A percentile compares a stretch with the other conserved stretches of the same genome.
Conservation (phyloP, 441 rosid species). For the Geranium incanum region DNA sequence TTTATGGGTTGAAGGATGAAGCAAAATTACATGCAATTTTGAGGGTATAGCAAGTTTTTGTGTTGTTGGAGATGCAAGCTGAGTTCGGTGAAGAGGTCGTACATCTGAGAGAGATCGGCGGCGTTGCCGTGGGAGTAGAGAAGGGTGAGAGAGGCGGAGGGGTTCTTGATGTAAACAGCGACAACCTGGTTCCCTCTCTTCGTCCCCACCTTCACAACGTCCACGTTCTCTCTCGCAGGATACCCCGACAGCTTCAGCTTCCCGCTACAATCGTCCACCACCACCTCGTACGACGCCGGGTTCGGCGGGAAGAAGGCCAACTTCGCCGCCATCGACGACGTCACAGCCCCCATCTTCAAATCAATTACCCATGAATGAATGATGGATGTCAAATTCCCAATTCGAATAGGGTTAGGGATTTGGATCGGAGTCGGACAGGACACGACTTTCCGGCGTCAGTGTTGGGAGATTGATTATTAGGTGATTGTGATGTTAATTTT, state of each 20-base stretch:
- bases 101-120: slow-evolving; percentile 92
- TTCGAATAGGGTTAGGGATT: neutral
- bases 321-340: slow-evolving; percentile 86
- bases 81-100: slow-evolving; percentile 66
- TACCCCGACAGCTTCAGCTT: slow-evolving; percentile 56
- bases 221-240: slow-evolving; percentile 49
- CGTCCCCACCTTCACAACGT: slow-evolving; percentile 54
- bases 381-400: neutral
- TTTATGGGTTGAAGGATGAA: neutral
- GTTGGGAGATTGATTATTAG: neutral
- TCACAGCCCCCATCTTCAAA: slow-evolving; percentile 61
- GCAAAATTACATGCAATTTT: neutral
- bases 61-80: slow-evolving; percentile 48
- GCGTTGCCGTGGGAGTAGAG: slow-evolving; percentile 89
- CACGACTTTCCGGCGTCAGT: slow-evolving; percentile 1
- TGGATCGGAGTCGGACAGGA: slow-evolving; percentile 8
- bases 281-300: slow-evolving; percentile 72
- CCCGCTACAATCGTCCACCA: slow-evolving; percentile 37
- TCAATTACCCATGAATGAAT: neutral
- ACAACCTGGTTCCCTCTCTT: slow-evolving; percentile 77
- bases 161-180: slow-evolving; percentile 69
- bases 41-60: neutral
- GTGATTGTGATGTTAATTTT: neutral
- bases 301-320: slow-evolving; percentile 87
- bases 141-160: slow-evolving; percentile 58